Conservation (phyloP, 257 asterid species). For the Scutellaria minor region DNA sequence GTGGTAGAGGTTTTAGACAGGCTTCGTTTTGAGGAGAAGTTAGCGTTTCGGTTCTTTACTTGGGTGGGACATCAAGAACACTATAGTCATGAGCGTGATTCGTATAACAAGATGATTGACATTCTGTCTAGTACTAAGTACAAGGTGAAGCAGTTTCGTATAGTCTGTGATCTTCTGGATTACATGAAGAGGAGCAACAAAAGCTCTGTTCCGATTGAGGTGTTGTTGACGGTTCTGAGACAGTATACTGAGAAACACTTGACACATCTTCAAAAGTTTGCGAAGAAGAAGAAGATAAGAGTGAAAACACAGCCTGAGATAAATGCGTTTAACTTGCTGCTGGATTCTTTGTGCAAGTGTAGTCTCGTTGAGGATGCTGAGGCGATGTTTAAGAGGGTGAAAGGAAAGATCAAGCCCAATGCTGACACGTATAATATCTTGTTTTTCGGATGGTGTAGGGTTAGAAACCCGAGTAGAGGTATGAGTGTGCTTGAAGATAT, state of each 20-base stretch:
- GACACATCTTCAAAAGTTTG: conserved; percentile 85
- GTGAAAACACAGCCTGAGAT: conserved; percentile 92
- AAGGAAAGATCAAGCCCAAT: conserved; percentile 67
- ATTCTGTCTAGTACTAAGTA: conserved; percentile 83
- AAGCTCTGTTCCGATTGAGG: conserved; percentile 69
- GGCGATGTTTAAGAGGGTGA: conserved; percentile 62
- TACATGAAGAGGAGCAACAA: conserved; percentile 77
- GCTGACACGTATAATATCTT: conserved; percentile 78
- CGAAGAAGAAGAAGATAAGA: conserved; percentile 82
- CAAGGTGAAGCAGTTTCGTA: conserved; percentile 85
- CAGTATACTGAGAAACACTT: conserved; percentile 78
- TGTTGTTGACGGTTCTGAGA: conserved; percentile 63
- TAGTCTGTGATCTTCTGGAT: conserved; percentile 84
- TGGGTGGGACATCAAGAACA: conserved; percentile 79
- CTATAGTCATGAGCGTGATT: conserved; percentile 75
- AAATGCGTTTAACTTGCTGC: conserved; percentile 72
- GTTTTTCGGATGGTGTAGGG: conserved; percentile 95
- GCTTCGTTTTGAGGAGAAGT: conserved; percentile 77
- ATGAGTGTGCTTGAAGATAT: conserved; percentile 77
- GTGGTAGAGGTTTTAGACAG: conserved; percentile 68
- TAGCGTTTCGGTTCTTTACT: conserved; percentile 84
- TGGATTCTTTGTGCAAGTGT: conserved; percentile 94
- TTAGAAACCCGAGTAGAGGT: conserved; percentile 72
- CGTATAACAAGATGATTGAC: conserved; percentile 79
- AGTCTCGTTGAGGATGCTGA: conserved; percentile 88